Conservation (phyloP, 306 rosid genomes). For the Vigna hirtella region DNA sequence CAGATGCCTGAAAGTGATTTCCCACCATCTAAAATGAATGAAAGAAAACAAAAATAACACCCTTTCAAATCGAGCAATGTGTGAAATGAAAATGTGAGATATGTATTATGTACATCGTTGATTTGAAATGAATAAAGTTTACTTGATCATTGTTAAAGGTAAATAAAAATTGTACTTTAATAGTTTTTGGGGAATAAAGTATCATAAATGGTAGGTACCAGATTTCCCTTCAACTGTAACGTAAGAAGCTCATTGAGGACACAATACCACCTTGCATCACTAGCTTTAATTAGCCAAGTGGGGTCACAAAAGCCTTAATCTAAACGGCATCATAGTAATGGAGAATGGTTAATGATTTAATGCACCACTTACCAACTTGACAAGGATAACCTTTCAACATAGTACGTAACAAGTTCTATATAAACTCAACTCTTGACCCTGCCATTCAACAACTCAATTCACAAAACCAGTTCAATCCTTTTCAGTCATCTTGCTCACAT, state of each 20-base stretch:
- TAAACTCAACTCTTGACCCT: conserved; percentile 48
- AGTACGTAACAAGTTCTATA: conserved; percentile 44
- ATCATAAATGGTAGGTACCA: conserved; percentile 6
- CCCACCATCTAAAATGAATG: conserved; percentile 42
- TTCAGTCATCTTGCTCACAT: conserved; percentile 4
- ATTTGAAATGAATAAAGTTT: not conserved
- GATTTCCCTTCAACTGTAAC: conserved; percentile 28
- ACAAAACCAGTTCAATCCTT: conserved; percentile 8
- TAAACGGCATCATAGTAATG: conserved; percentile 48
- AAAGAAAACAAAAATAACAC: conserved; percentile 10
- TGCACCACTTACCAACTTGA: conserved; percentile 44
- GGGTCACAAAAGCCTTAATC: conserved; percentile 51
- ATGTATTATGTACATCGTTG: not conserved
- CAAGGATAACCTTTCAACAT: conserved; percentile 27
- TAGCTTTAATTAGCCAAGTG: conserved; percentile 48
- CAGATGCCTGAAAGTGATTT: conserved; percentile 50
- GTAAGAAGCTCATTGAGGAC: conserved; percentile 45
- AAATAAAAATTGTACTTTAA: not conserved
- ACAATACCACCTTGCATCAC: conserved; percentile 45
- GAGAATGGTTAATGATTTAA: conserved; percentile 47
- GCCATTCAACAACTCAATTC: conserved; percentile 35
- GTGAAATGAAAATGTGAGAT: not conserved
- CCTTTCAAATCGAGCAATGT: not conserved
- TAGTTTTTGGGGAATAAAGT: not conserved
- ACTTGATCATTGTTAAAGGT: not conserved